Conservation (phyloP, 2,329 filamentous ascomycete species). For the Trichoderma polysporum region DNA sequence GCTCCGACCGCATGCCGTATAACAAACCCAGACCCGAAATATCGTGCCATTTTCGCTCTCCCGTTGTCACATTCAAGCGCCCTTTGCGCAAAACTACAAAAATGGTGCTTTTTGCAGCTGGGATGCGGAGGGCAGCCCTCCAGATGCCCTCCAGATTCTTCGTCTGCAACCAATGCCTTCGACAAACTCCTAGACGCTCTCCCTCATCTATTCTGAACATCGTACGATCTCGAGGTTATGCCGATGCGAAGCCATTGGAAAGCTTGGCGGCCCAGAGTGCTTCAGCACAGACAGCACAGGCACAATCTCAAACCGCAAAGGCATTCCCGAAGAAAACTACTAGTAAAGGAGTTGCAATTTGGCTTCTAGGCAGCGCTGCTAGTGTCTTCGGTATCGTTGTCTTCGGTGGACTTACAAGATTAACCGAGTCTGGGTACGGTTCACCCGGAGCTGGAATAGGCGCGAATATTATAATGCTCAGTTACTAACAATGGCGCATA, state of each 20-base stretch:
- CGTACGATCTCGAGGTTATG: conserved; percentile 41
- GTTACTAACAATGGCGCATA: not conserved
- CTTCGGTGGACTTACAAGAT: conserved; percentile 85
- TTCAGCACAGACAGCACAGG: conserved; percentile 21
- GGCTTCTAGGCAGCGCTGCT: conserved; percentile 85
- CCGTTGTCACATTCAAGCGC: conserved; percentile 8
- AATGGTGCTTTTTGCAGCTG: conserved; percentile 46
- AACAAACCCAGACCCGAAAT: not conserved
- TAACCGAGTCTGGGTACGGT: conserved; percentile 90
- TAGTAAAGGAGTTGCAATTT: conserved; percentile 80
- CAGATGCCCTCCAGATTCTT: conserved; percentile 42
- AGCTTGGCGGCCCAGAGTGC: conserved; percentile 31
- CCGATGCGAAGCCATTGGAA: conserved; percentile 35
- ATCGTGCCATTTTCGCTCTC: conserved; percentile 10
- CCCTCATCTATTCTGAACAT: conserved; percentile 42
- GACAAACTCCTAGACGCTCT: conserved; percentile 33
- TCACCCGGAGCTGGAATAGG: not conserved
- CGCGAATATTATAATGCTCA: not conserved
- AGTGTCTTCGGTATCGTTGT: conserved; percentile 97
- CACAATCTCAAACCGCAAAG: conserved; percentile 33
- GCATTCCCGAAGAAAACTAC: conserved; percentile 63
- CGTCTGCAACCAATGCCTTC: conserved; percentile 51
- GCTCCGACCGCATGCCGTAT: conserved; percentile 1
- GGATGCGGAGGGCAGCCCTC: conserved; percentile 42
- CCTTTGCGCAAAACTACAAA: conserved; percentile 23